Evolutionary conservation across 176 grass and related monocot genomes (phyloP), one percentile per base, ranked within the genome.

Genomic region (Canna indica): DNA sequence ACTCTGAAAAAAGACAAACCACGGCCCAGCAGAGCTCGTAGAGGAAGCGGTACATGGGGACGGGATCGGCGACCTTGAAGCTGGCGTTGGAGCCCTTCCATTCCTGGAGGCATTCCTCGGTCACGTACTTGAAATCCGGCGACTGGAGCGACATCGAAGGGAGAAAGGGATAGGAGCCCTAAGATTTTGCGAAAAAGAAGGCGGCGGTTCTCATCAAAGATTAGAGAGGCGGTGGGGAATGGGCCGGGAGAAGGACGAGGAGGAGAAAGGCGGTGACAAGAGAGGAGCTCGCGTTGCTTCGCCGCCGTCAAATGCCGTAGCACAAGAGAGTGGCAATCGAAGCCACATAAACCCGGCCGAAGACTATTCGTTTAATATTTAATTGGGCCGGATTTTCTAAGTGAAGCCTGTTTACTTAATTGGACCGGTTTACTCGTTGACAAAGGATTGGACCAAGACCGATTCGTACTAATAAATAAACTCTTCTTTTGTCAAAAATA

Each of bases 1-100:
- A 71, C 33, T 20, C 52, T 57, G 16, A 45, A 8, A 20, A 68
- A 70, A 35, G 48, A 61, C 28, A 48, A 79, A 88, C 95, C 84
- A 84, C 82, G n/a, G 84, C 90, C 86, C 87, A 99, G 84, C 95
- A 99, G 60, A 99, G 82, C 74, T 99, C 95, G 81, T 85, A 99
- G 82, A 99, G 95, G 80, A 99, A 99, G 46, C 90, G 90, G 53
- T 69, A 38, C 89, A 99, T 87, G 47, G 89, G 89, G 48, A 99
- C 94, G 36, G 89, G 90, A 88, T 99, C 90, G 47, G 86, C 35
- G 47, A 86, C 25, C 50, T 82, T 84, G 82, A 79, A 87, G 73
- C 79, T 48, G 36, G 60, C 69, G 74, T 70, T 76, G 34, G 88
- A 69, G 78, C 70, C 75, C 89, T 93, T 99, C 94, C 94, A 99